Conservation (phyloP, 805 yeast species). For the Yarrowia alimentaria region DNA sequence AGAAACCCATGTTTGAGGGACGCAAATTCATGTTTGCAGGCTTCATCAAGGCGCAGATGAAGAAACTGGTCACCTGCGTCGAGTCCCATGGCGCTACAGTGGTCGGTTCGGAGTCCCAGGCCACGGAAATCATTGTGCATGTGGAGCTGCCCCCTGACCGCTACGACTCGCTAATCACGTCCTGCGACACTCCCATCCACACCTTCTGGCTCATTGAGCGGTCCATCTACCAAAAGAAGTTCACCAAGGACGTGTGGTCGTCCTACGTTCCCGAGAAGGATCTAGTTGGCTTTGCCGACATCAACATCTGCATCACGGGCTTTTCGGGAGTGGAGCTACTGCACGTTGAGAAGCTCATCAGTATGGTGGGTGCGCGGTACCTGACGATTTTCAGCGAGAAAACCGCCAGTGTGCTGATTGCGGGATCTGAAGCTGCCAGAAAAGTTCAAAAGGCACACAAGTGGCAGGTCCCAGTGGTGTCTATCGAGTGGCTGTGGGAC, state of each 20-base stretch:
- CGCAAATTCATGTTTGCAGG: conserved; percentile 48
- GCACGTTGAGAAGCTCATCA: conserved; percentile 65
- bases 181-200: conserved; percentile 41
- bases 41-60: conserved; percentile 43
- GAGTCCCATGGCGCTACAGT: conserved; percentile 48
- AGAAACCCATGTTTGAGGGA: too few species aligned
- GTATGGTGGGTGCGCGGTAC: conserved; percentile 52
- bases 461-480: conserved; percentile 44
- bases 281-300: conserved; percentile 34
- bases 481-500: conserved; percentile 42
- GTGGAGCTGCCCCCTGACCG: conserved; percentile 35
- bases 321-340: conserved; percentile 73
- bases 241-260: conserved; percentile 63
- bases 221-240: conserved; percentile 55
- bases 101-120: conserved; percentile 17
- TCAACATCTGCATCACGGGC: conserved; percentile 60
- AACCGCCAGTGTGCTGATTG: conserved; percentile 54
- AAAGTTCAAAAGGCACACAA: conserved; percentile 39
- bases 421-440: conserved; percentile 32
- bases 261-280: conserved; percentile 39
- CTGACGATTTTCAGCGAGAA: conserved; percentile 49
- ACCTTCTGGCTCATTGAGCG: conserved; percentile 86
- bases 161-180: conserved; percentile 28
- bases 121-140: conserved; percentile 34
- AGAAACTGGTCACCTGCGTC: conserved; percentile 44